Evolutionary conservation across 192 early-diverging fungal genomes (phyloP).

Genomic region (Rhizophagus prolifer): DNA sequence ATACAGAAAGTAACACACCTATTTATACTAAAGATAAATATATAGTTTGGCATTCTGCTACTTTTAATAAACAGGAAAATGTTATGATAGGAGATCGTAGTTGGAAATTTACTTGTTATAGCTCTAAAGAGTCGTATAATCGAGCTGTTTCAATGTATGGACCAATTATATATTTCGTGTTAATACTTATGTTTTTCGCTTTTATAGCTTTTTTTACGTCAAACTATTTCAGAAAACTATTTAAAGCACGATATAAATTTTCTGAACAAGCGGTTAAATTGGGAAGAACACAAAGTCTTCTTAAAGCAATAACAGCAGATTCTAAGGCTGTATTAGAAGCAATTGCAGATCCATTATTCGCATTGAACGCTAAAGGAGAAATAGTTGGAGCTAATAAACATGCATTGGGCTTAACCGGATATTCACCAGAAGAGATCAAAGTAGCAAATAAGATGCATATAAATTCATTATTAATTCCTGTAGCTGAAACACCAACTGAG

Average conservation of each 20-base stretch:
- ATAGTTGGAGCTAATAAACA: slow-evolving; percentile 25
- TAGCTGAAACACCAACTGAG: neutral
- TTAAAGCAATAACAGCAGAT: slow-evolving; percentile 19
- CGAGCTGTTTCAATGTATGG: neutral
- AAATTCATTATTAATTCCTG: neutral
- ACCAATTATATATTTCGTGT: neutral
- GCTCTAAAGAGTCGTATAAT: neutral
- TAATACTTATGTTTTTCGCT: neutral
- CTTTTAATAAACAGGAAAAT: neutral
- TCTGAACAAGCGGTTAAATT: neutral
- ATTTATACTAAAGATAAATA: neutral
- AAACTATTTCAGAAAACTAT: slow-evolving; percentile 3
- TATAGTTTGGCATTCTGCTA: neutral
- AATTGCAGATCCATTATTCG: slow-evolving; percentile 21
- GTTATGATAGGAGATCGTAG: neutral
- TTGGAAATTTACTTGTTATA: neutral
- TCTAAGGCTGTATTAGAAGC: slow-evolving; percentile 17
- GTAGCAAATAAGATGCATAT: slow-evolving; percentile 21
- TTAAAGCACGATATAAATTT: neutral
- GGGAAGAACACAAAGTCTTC: slow-evolving; percentile 17
- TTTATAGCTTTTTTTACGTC: neutral
- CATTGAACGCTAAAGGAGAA: slow-evolving; percentile 5
- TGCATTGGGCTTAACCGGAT: slow-evolving; percentile 7
- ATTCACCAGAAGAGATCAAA: slow-evolving; percentile 20
- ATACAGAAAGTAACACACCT: neutral